These are phyloP conservation scores for Calonectria leucothoes DNA, from an alignment of 2,329 filamentous ascomycete genomes.

Conservation along the genomic window DNA sequence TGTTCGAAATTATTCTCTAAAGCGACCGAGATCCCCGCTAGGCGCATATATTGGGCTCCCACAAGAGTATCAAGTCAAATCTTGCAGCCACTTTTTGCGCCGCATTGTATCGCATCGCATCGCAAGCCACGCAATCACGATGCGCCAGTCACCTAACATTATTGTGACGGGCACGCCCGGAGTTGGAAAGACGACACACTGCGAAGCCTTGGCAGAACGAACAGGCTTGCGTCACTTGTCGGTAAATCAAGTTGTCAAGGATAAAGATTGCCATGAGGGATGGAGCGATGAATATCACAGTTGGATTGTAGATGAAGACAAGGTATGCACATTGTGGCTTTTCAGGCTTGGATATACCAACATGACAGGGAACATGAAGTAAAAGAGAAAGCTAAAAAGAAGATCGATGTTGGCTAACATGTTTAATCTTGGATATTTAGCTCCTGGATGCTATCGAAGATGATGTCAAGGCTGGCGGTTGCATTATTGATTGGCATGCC, in stretches of 20 bases:
- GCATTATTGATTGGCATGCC: slow-evolving; percentile 97
- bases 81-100: slow-evolving; percentile 31
- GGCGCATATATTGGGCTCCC: slow-evolving; percentile 23
- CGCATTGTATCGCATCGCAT: slow-evolving; percentile 6
- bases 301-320: slow-evolving; percentile 97
- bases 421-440: slow-evolving; percentile 51
- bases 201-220: slow-evolving; percentile 80
- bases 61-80: slow-evolving; percentile 28
- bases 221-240: slow-evolving; percentile 85
- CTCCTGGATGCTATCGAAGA: slow-evolving; percentile 91
- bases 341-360: not conserved
- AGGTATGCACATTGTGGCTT: slow-evolving; percentile 62
- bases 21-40: slow-evolving; percentile 28
- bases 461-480: slow-evolving; percentile 81
- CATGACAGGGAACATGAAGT: not conserved
- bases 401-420: slow-evolving; percentile 19
- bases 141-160: slow-evolving; percentile 80
- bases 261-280: slow-evolving; percentile 86
- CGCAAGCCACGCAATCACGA: slow-evolving; percentile 36
- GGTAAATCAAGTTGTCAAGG: slow-evolving; percentile 93
- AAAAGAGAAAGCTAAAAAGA: slow-evolving; percentile 31
- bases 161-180: slow-evolving; percentile 96
- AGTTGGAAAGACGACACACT: slow-evolving; percentile 94
- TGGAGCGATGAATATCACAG: slow-evolving; percentile 87
- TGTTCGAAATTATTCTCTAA: not conserved